Evolutionary conservation across 108 stramenopile genomes (phyloP).

Genomic region (Pseudonitzschia delicatissima): DNA sequence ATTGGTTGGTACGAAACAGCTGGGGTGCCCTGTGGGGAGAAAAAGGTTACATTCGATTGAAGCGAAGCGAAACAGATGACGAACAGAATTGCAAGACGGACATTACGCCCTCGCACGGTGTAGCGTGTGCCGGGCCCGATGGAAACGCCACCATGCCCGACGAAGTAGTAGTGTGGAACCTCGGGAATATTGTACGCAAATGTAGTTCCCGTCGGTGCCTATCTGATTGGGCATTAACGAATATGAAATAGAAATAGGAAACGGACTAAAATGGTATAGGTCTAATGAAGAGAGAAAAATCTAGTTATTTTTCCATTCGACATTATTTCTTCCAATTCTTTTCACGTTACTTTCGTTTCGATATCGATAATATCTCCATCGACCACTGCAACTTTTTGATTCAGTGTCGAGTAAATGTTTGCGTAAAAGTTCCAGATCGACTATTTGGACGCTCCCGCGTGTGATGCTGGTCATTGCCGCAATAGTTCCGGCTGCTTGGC

Average conservation of each 20-base stretch:
- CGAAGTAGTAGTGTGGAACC: conserved; percentile 75
- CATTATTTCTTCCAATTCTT: too few species aligned
- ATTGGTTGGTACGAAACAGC: conserved; percentile 77
- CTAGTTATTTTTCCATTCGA: too few species aligned
- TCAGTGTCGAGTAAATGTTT: too few species aligned
- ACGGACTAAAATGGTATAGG: too few species aligned
- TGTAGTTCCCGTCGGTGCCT: conserved; percentile 59
- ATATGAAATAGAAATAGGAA: background rate
- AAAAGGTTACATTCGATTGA: conserved; percentile 75
- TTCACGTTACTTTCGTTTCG: too few species aligned
- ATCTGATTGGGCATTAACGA: background rate
- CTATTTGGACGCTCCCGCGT: too few species aligned
- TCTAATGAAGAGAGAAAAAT: too few species aligned
- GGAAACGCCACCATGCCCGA: conserved; percentile 40
- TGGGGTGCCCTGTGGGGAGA: conserved; percentile 88
- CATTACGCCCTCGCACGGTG: conserved; percentile 64
- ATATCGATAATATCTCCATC: too few species aligned
- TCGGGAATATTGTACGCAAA: conserved; percentile 67
- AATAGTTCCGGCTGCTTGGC: too few species aligned
- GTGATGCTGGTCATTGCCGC: too few species aligned
- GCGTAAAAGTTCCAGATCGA: too few species aligned
- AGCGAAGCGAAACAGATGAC: conserved; percentile 52
- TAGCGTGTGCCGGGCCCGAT: conserved; percentile 74
- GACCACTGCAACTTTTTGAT: too few species aligned
- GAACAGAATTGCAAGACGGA: conserved; percentile 61